Evolutionary conservation across 306 rosid genomes (phyloP), one percentile per base, ranked within the genome.

Genomic region (Dryas alaskensis): DNA sequence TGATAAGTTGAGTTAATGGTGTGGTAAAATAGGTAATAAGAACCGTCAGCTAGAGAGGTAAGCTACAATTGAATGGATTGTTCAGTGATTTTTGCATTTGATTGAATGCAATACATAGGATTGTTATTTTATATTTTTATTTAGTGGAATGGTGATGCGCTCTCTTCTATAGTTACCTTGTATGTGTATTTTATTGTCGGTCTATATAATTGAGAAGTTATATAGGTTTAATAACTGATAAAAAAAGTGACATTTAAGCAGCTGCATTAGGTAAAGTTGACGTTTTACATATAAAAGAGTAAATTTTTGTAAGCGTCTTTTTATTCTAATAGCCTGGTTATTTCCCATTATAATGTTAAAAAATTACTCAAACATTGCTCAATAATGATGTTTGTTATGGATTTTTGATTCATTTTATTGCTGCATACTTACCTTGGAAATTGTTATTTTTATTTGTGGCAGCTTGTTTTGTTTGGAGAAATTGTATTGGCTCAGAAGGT

Each of bases 401-500:
- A 66, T 45, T 19, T 51, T 19, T 44, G 79, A 65, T 52, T 66
- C 80, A 42, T 77, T 70, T 55, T 60, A n/a, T 63, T 55, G 63
- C 19, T 51, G 46, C 22, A 37, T 60, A 19, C 43, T 72, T 42
- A 40, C 43, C 47, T 6, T 73, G 43, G 61, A 25, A 31, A 22
- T 59, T 58, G 25, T 69, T 22, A 27, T 67, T 60, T 73, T 49
- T 9, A 70, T 50, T 8, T 61, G 43, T 75, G 76, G 81, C 96
- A 94, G 99, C 76, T 83, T 77, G 79, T 87, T 86, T 86, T 94
- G 87, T 92, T 94, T 74, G 97, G 97, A 84, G 99, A 94, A 84
- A 92, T 94, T 73, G 99, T 94, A 75, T 61, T 86, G 79, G 99
- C 96, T 67, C 99, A 92, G 82, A 94, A 88, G 93, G 92, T 94